Evolutionary conservation across 768 basidiomycete species (phyloP).

Genomic region (Cystofilobasidium ferigula): DNA sequence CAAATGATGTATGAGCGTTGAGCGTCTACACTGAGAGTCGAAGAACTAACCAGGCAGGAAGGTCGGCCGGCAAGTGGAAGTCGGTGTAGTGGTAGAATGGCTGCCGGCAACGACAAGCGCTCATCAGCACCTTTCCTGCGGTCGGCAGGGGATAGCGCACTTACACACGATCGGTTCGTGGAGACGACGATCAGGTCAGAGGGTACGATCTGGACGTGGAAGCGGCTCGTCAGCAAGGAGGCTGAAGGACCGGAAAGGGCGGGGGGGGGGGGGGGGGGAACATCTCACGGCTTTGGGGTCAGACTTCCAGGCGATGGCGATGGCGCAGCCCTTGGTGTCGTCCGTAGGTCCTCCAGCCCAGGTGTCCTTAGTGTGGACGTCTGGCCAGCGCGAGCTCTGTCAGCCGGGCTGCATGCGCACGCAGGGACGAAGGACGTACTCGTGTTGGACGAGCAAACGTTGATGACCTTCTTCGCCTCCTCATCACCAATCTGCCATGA

Average conservation of each 20-base stretch:
- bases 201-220: neutral
- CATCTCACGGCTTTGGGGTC: neutral
- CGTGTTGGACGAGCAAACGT: neutral
- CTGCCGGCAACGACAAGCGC: neutral
- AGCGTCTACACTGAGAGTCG: neutral
- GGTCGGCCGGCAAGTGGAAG: conserved; percentile 10
- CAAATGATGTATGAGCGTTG: neutral
- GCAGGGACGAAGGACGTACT: neutral
- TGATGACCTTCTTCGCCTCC: neutral
- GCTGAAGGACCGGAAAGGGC: no score
- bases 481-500: conserved; percentile 1
- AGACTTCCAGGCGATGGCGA: neutral
- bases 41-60: conserved; percentile 6
- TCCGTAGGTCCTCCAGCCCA: neutral
- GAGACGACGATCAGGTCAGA: neutral
- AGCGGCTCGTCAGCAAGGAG: no score
- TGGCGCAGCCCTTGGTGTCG: neutral
- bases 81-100: conserved; percentile 1
- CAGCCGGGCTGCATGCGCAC: neutral
- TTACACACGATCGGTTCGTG: neutral
- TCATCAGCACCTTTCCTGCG: neutral
- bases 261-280: no score
- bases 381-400: neutral
- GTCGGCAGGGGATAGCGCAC: neutral
- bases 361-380: neutral